phyloP scores from a whole-genome alignment of 306 rosid genomes.

The Myrica gale region DNA sequence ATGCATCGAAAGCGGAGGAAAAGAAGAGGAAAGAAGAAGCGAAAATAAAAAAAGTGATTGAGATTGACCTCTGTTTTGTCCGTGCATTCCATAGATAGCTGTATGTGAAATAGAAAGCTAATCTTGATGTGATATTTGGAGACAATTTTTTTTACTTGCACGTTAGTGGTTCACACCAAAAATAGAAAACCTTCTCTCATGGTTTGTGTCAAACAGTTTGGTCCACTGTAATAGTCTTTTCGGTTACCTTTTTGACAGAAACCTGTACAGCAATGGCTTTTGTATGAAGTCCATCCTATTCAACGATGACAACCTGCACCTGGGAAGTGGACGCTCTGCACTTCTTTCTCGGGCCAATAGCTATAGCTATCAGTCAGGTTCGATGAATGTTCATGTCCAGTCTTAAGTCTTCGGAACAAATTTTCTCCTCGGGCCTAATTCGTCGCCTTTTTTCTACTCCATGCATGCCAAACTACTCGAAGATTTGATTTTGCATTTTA shows the following conservation, averaged over 20 bases:
- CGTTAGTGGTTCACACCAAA: neutral
- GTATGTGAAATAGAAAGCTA: neutral
- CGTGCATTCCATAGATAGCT: neutral
- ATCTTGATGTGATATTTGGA: neutral
- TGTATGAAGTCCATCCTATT: slow-evolving; percentile 37
- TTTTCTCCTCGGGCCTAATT: slow-evolving; percentile 24
- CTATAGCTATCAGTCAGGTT: slow-evolving; percentile 52
- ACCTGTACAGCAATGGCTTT: slow-evolving; percentile 29
- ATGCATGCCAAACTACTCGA: too few species aligned
- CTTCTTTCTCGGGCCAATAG: slow-evolving; percentile 29
- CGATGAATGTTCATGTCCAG: slow-evolving; percentile 27
- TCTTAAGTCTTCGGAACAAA: slow-evolving; percentile 5
- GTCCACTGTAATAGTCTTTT: neutral
- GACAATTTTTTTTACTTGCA: neutral
- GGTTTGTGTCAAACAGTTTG: neutral
- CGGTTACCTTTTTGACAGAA: slow-evolving; percentile 1
- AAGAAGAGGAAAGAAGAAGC: too few species aligned
- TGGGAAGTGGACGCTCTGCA: slow-evolving; percentile 32
- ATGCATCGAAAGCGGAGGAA: too few species aligned
- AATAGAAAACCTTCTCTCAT: neutral
- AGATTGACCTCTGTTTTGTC: neutral
- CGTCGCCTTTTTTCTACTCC: too few species aligned
- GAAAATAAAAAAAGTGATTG: neutral
- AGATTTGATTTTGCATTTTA: slow-evolving; percentile 9
- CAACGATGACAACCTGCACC: slow-evolving; percentile 36